Evolutionary conservation across 306 rosid genomes (phyloP).

Genomic region (Cucumis hystrix): DNA sequence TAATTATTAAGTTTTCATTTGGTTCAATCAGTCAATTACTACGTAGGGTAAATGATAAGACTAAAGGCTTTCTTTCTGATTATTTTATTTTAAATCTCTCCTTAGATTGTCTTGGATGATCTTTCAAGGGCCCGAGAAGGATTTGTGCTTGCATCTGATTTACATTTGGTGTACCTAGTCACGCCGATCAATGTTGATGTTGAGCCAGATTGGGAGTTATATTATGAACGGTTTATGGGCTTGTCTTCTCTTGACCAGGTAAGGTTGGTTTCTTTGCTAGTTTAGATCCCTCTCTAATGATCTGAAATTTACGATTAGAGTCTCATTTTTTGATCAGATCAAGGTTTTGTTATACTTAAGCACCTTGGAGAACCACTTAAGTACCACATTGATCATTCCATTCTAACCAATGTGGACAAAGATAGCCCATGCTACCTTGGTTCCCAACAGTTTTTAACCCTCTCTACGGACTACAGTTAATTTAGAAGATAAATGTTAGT

Average conservation of each 20-base stretch:
- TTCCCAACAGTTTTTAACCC: neutral
- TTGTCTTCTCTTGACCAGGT: conserved; percentile 88
- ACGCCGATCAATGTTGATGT: conserved; percentile 88
- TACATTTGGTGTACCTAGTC: conserved; percentile 85
- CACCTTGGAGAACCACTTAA: too few relatives aligned
- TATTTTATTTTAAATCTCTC: conserved; percentile 7
- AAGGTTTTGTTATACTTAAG: neutral
- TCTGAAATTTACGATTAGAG: neutral
- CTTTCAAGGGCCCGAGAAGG: conserved; percentile 99
- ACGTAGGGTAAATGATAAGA: neutral
- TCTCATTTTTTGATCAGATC: neutral
- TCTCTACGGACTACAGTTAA: neutral
- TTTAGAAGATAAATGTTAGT: neutral
- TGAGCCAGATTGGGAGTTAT: conserved; percentile 94
- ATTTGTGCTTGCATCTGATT: conserved; percentile 93
- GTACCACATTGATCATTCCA: too few relatives aligned
- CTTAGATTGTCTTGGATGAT: conserved; percentile 81
- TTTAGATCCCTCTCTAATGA: neutral
- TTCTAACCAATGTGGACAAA: too few relatives aligned
- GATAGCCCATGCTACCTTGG: too few relatives aligned
- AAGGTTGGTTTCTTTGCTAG: neutral
- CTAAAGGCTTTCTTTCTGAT: neutral
- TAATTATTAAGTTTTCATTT: neutral
- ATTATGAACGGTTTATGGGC: conserved; percentile 65
- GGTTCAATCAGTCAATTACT: neutral